Percentiles rank a stretch among this genome's conserved stretches.
Conservation (phyloP, 805 yeast species). For the Saccharomycopsis fermentans region DNA sequence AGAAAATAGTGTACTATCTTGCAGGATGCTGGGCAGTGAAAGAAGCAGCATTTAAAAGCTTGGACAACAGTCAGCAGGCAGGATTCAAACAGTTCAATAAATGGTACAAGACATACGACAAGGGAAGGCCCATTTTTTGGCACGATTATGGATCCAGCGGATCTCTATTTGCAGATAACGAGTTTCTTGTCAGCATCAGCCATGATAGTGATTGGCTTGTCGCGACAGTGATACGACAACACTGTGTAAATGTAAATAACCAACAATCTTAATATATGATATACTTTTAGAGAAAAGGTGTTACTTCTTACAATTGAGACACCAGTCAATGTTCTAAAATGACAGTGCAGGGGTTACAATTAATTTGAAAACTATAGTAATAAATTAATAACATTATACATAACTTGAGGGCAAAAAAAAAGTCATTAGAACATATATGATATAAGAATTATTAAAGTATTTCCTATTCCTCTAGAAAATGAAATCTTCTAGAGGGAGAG, state of each 20-base stretch:
- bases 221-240: constrained; percentile 41
- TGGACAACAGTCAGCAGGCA: constrained; percentile 40
- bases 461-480: background rate
- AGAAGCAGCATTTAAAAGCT: constrained; percentile 61
- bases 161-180: constrained; percentile 27
- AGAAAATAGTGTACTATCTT: background rate
- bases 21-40: constrained; percentile 51
- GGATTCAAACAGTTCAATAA: constrained; percentile 39
- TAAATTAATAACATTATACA: constrained; percentile 1
- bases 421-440: constrained; percentile 2
- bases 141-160: background rate
- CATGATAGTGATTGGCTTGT: constrained; percentile 56
- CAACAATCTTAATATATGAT: background rate
- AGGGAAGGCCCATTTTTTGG: constrained; percentile 33
- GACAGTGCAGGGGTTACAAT: too few species aligned
- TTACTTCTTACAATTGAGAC: too few species aligned
- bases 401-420: constrained; percentile 1
- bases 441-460: background rate
- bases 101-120: constrained; percentile 43
- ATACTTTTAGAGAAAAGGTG: too few species aligned
- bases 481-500: background rate
- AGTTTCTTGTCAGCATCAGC: constrained; percentile 44
- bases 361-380: background rate
- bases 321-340: too few species aligned
- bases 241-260: background rate